Base-by-base conservation (phyloP, 352 stramenopile species). In the Globisporangium viniferum region DNA sequence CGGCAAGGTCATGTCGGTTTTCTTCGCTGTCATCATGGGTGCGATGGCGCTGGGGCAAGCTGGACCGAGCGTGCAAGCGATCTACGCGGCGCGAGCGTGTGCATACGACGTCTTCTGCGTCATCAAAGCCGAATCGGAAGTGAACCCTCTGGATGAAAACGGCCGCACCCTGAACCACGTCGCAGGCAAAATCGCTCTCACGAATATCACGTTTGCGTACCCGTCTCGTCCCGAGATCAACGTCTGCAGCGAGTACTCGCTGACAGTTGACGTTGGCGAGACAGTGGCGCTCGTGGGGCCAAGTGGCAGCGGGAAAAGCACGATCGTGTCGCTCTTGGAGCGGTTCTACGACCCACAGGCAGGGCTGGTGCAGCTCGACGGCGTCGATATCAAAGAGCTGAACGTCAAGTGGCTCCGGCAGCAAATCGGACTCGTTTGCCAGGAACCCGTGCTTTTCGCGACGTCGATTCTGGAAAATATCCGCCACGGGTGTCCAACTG, bases 391-490 rank as follows among this genome's bases (percentile, higher is more conserved):
- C 31, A 70, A 80, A 15, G 69, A 68, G 20, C 68, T 97, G 8
- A 95, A 93, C 59, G 88, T 98, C 33, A 84, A 88, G 64, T 92
- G 75, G 69, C 79, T 98, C 15, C 79, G 93, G 29, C 68, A 73
- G 18, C 64, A 79, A 24, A 88, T 98, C 53, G 95, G 93, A 9
- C 84, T 98, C 15, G 94, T 99, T 0, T 89, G 93, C 0, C 97
- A 99, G 63, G 75, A 86, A 73, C 81, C 24, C 72, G 56, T 51
- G 51, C 68, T 79, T 14, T 76, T 77, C 61, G 35, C 61, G 33
- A 69, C 66, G 3, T 72, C 75, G 10, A 80, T 98, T 61, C 66
- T 82, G 49, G 86, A 88, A 67, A 95, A 95, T 55, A 92, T 97
- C 48, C 75, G 76, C 2, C 84, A 97, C 69, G 91, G 90, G 3